These are phyloP conservation scores for Penicillium odoratum DNA, from an alignment of 495 filamentous ascomycete genomes.

Conservation along the genomic window DNA sequence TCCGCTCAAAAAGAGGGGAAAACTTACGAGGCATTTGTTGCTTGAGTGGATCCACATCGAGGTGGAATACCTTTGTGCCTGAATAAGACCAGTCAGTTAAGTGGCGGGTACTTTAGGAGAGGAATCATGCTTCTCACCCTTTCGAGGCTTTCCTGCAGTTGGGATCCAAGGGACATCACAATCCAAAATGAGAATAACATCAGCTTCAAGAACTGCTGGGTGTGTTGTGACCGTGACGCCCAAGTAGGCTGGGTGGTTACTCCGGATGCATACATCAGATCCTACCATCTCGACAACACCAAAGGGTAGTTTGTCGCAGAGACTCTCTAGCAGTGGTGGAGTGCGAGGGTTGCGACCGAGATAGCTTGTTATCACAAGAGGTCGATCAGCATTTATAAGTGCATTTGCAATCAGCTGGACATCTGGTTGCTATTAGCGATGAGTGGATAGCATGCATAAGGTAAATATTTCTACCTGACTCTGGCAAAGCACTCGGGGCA, in stretches of 20 bases:
- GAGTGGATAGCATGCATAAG: not conserved
- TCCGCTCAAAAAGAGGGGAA: not conserved
- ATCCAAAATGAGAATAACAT: constrained; percentile 82
- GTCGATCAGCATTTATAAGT: constrained; percentile 66
- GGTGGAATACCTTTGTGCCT: constrained; percentile 60
- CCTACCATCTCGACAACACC: constrained; percentile 82
- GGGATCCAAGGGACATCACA: constrained; percentile 77
- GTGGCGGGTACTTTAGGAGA: too few species aligned
- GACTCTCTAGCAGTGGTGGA: constrained; percentile 64
- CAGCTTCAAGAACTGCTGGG: constrained; percentile 47
- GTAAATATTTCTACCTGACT: constrained; percentile 35
- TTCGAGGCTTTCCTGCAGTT: constrained; percentile 48
- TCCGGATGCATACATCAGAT: constrained; percentile 88
- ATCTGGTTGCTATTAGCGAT: constrained; percentile 10
- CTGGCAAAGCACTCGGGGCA: constrained; percentile 67
- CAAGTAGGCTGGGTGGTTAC: constrained; percentile 66
- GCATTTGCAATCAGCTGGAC: constrained; percentile 64
- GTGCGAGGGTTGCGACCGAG: constrained; percentile 67
- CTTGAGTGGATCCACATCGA: constrained; percentile 83
- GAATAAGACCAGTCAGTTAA: not conserved
- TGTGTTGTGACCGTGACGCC: constrained; percentile 65
- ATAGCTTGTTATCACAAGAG: constrained; percentile 77
- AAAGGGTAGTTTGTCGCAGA: constrained; percentile 75
- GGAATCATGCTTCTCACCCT: constrained; percentile 33
- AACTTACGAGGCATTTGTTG: constrained; percentile 65